A percentile compares a stretch with the other conserved stretches of the same genome.
Conservation (phyloP, 345 rosid species). For the Pugionium dolabratum region DNA sequence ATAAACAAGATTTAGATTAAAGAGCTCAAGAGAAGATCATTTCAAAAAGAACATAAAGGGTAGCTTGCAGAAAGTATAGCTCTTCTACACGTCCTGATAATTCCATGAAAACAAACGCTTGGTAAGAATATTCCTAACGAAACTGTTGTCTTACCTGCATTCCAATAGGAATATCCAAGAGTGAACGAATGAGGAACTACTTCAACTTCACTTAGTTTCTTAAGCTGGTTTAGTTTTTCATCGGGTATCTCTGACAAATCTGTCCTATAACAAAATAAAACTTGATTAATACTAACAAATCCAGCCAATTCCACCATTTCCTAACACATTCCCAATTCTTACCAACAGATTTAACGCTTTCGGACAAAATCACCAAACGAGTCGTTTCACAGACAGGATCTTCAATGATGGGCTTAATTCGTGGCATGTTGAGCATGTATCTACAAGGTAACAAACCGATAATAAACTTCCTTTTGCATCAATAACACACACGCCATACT, state of each 20-base stretch:
- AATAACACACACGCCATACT: not conserved
- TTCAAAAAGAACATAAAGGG: not conserved
- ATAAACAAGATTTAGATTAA: too few species aligned
- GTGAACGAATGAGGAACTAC: conserved; percentile 70
- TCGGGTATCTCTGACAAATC: conserved; percentile 74
- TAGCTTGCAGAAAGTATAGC: not conserved
- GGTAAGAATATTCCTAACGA: too few species aligned
- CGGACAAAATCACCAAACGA: conserved; percentile 76
- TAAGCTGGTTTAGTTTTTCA: conserved; percentile 59
- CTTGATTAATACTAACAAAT: conserved; percentile 21
- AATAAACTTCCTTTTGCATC: conserved; percentile 6
- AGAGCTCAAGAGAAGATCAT: not conserved
- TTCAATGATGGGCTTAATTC: conserved; percentile 78
- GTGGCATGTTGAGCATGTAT: conserved; percentile 76
- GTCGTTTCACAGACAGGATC: conserved; percentile 64
- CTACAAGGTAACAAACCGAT: conserved; percentile 42
- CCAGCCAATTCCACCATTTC: conserved; percentile 9
- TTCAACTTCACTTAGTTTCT: conserved; percentile 57
- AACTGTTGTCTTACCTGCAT: conserved; percentile 57
- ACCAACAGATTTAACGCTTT: conserved; percentile 63
- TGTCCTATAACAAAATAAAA: conserved; percentile 43
- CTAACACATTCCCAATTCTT: conserved; percentile 22
- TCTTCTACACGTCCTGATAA: too few species aligned
- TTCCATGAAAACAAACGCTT: too few species aligned
- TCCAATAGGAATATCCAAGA: conserved; percentile 93